phyloP scores from a whole-genome alignment of 345 rosid species.

The Raphanus sativus region DNA sequence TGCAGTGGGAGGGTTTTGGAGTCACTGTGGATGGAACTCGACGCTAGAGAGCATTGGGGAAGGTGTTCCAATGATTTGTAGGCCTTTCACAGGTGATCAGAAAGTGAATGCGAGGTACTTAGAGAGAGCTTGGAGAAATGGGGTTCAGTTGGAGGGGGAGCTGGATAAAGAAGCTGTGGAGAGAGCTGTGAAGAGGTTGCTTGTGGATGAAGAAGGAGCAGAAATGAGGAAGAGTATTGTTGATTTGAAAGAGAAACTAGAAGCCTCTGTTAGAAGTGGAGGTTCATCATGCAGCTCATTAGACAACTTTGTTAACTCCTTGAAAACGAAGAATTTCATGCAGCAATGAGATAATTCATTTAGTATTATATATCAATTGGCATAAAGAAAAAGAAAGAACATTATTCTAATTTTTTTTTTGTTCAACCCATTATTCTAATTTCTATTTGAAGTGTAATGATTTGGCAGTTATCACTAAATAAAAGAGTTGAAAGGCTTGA shows the following conservation, averaged over 20 bases:
- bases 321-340: constrained; percentile 6
- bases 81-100: constrained; percentile 44
- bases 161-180: constrained; percentile 37
- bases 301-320: constrained; percentile 15
- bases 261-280: background rate
- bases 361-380: background rate
- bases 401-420: background rate
- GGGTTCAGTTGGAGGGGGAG: constrained; percentile 39
- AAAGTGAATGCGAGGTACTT: constrained; percentile 44
- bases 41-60: constrained; percentile 47
- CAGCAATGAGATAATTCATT: background rate
- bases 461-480: background rate
- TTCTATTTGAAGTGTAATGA: background rate
- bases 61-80: constrained; percentile 53
- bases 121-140: constrained; percentile 43
- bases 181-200: constrained; percentile 34
- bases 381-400: background rate
- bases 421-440: background rate
- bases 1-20: constrained; percentile 53
- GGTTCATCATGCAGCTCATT: constrained; percentile 25
- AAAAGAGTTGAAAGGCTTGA: background rate
- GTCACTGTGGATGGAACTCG: constrained; percentile 59
- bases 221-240: constrained; percentile 38
- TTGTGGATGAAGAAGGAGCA: constrained; percentile 38
- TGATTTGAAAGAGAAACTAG: constrained; percentile 11